These are phyloP conservation scores for Obelidium mucronatum DNA, from an alignment of 192 early-diverging fungal genomes.

Conservation along the genomic window DNA sequence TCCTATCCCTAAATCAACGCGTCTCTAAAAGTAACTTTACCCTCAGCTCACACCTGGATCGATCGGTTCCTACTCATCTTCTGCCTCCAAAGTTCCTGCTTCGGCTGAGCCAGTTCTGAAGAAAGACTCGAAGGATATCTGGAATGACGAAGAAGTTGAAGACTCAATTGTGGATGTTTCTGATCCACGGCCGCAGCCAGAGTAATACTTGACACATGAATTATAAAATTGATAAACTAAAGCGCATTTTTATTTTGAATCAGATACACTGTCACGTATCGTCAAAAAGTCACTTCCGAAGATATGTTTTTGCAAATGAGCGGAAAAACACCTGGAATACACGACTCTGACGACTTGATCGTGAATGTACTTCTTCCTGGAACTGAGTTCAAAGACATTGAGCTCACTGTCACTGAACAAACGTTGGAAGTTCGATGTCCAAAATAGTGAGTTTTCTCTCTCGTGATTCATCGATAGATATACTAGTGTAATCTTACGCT, in stretches of 20 bases:
- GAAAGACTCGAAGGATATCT: conserved; percentile 28
- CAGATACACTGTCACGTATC: conserved; percentile 27
- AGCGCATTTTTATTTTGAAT: not conserved
- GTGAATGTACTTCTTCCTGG: conserved; percentile 31
- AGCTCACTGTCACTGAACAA: conserved; percentile 13
- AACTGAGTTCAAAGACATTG: conserved; percentile 20
- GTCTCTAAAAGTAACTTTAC: too few relatives aligned
- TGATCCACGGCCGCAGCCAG: conserved; percentile 34
- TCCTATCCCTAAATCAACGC: not conserved
- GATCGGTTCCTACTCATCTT: not conserved
- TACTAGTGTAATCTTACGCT: not conserved
- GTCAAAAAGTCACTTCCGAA: conserved; percentile 35
- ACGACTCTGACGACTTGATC: conserved; percentile 27
- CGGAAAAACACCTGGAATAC: conserved; percentile 25
- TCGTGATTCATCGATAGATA: not conserved
- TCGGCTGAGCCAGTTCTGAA: not conserved
- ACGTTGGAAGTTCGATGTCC: conserved; percentile 32
- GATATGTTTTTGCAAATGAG: conserved; percentile 38
- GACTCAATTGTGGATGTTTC: not conserved
- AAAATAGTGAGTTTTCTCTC: conserved; percentile 27
- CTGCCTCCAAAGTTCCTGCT: not conserved
- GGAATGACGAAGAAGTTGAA: conserved; percentile 29
- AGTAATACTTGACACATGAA: conserved; percentile 7
- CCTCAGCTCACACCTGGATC: conserved; percentile 24
- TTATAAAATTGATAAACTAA: too few relatives aligned